Base-by-base conservation (phyloP, 768 basidiomycete species). In the Holtermanniella nyarrowii region DNA sequence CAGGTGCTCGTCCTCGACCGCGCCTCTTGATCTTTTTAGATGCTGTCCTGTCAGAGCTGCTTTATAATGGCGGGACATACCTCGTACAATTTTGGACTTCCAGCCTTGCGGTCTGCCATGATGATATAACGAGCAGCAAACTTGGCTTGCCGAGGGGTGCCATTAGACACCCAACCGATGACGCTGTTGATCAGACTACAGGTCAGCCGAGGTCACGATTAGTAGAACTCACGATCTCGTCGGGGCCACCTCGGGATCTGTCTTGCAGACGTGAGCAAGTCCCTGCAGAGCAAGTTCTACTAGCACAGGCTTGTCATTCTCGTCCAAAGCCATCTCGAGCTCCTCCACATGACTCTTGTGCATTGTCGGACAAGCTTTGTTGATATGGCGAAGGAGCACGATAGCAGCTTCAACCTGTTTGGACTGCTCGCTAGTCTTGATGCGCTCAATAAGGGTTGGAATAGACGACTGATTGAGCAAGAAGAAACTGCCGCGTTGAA, bases 391-490 rank as follows among this genome's bases (percentile, higher is more conserved):
- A 20, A 77, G 51, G 3, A 71, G 26, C 16, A 45, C 41, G 16
- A 26, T 46, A 4, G 70, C 65, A 10, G 55, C 56, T 4, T 21
- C 25, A 41, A 53, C 59, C 3, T 54, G 42, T 1, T 57, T 49
- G 3, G 54, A 43, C 23, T 49, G 48, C 69, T 20, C 74, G n/a
- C n/a, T n/a, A n/a, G n/a, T n/a, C n/a, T n/a, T n/a, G 71, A 50
- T 76, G 1, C 82, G 80, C 58, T 83, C 82, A 58, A 97, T 71
- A 21, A 97, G 77, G 0, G 82, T 82, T 1, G 90, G 82, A 16
- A 97, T 78, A 0, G 84, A 85, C 0, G 91, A 88, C 46, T 84
- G 81, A 65, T 93, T 95, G 65, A 93, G 59, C 59, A 90, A 76
- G 44, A 82, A 80, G 46, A 85, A 79, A 45, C 78, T 80, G 3